Conservation (phyloP, 345 rosid genomes). For the Lumnitzera littorea region DNA sequence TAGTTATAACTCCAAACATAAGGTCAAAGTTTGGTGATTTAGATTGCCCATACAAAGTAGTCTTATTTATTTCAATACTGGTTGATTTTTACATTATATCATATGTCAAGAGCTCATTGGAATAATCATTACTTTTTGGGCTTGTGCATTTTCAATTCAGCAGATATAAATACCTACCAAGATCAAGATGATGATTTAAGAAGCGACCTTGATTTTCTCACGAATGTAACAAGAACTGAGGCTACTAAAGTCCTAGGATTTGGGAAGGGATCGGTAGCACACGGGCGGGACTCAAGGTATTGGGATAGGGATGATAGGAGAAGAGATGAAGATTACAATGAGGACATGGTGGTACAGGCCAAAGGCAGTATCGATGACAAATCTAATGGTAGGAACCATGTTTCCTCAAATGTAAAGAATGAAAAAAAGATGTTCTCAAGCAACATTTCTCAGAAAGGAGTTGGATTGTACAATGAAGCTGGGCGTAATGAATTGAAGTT, state of each 20-base stretch:
- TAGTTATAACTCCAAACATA: too few species aligned
- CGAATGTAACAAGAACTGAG: conserved; percentile 69
- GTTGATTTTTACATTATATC: too few species aligned
- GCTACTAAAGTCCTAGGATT: conserved; percentile 50
- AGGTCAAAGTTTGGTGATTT: too few species aligned
- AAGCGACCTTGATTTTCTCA: conserved; percentile 59
- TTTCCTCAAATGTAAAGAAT: conserved; percentile 13
- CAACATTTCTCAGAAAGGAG: conserved; percentile 30
- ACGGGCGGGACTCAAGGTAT: conserved; percentile 81
- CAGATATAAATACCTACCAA: conserved; percentile 29
- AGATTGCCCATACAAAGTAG: too few species aligned
- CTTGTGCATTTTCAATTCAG: background rate
- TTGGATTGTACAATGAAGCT: conserved; percentile 79
- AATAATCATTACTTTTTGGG: too few species aligned
- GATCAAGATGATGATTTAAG: conserved; percentile 31
- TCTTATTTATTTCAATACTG: too few species aligned
- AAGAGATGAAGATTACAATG: conserved; percentile 76
- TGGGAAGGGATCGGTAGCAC: conserved; percentile 58
- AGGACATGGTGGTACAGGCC: conserved; percentile 42
- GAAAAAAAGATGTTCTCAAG: conserved; percentile 22
- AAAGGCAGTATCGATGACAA: conserved; percentile 12
- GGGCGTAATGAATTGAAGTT: conserved; percentile 71
- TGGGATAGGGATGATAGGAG: conserved; percentile 98
- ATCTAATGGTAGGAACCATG: conserved; percentile 22
- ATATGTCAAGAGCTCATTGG: too few species aligned